Base-by-base conservation (phyloP, 306 rosid genomes). In the Boehmeria nivea region DNA sequence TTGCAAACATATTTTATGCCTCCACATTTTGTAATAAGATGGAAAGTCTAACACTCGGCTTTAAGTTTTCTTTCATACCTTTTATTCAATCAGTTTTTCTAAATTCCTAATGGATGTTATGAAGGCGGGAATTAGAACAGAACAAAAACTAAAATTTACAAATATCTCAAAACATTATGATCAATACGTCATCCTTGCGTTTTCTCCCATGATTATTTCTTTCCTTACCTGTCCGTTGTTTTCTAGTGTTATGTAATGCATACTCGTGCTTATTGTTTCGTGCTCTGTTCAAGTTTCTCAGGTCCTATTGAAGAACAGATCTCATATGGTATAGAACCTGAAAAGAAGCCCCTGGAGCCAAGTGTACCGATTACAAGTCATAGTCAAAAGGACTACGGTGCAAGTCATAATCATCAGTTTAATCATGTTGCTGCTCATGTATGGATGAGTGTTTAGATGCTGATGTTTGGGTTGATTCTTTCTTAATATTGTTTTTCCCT, bases 241-340 rank as follows among this genome's bases (percentile, higher is more conserved):
- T n/a, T n/a, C n/a, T n/a, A n/a, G n/a, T n/a, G n/a, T n/a, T n/a
- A n/a, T n/a, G n/a, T n/a, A 16, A 66, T 73, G 73, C 76, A 77
- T 33, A 4, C 38, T 75, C 75, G 72, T 77, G 78, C 95, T 91
- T 83, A 93, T 82, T 93, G 82, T 79, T 78, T 85, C 80, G 83
- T 87, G 88, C 70, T 74, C 79, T 84, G 94, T 83, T 93, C 95
- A 93, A 93, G 99, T 93, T 83, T 85, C 95, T 81, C 99, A 85
- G 99, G 99, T 93, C 96, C 84, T 70, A 73, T 85, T 66, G 73
- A 75, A 83, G 95, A 81, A 85, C 89, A 81, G 71, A 64, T 87
- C 76, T 80, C 80, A 66, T 61, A 72, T 67, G 72, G 77, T 69
- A 73, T 64, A 18, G 72, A 69, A 58, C 65, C 80, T 71, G 95